Evolutionary conservation across 495 filamentous ascomycete genomes (phyloP).

Genomic region (Penicillium nucicola): DNA sequence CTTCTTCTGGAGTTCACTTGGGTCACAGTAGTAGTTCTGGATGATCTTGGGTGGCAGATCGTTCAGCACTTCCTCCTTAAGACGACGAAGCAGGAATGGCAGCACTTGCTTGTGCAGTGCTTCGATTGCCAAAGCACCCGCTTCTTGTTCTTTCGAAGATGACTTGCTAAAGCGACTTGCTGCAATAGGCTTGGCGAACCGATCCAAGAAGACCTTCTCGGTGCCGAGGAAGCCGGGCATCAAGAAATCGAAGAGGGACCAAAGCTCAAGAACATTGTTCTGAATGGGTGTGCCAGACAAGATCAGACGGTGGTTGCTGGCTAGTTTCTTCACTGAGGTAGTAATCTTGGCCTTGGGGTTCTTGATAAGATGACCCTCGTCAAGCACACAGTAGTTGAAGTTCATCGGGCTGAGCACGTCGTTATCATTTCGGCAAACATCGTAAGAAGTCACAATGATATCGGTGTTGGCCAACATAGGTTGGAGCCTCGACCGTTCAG

Average conservation of each 20-base stretch:
- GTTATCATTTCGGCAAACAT: constrained; percentile 91
- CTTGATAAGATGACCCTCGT: constrained; percentile 98
- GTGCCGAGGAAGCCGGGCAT: constrained; percentile 99
- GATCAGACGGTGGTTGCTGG: constrained; percentile 91
- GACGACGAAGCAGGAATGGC: constrained; percentile 90
- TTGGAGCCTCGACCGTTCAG: constrained; percentile 68
- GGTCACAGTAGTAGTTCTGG: constrained; percentile 99
- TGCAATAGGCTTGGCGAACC: constrained; percentile 96
- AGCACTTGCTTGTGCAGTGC: constrained; percentile 97
- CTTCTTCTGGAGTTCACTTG: constrained; percentile 90
- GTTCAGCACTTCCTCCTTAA: constrained; percentile 97
- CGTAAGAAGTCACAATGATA: constrained; percentile 95
- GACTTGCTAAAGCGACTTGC: constrained; percentile 93
- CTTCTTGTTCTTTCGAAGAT: constrained; percentile 97
- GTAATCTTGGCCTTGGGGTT: constrained; percentile 94
- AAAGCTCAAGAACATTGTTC: constrained; percentile 97
- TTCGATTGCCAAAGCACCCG: constrained; percentile 92
- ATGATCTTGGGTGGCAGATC: constrained; percentile 97
- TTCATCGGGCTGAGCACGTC: constrained; percentile 76
- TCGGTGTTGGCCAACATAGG: constrained; percentile 70
- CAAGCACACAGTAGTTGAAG: constrained; percentile 97
- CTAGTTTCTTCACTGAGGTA: constrained; percentile 79
- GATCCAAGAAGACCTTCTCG: constrained; percentile 95
- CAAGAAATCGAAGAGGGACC: constrained; percentile 97
- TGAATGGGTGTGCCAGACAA: constrained; percentile 97